Conservation (phyloP, 257 asterid species). For the Rubia yunnanensis region DNA sequence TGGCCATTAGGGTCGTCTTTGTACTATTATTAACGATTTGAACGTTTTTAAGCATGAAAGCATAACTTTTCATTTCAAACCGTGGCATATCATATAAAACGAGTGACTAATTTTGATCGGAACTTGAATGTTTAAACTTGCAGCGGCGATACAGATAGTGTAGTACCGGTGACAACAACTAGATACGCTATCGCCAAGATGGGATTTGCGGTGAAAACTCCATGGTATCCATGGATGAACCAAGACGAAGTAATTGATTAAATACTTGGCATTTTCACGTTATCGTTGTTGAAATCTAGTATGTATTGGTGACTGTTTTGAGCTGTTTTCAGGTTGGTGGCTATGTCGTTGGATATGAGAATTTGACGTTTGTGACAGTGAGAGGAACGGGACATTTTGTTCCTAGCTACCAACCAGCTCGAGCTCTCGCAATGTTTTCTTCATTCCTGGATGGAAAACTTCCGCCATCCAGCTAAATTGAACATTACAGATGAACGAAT, state of each 20-base stretch:
- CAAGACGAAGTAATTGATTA: constrained; percentile 6
- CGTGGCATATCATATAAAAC: too few species aligned
- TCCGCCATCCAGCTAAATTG: not conserved
- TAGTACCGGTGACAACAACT: constrained; percentile 9
- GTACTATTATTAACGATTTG: too few species aligned
- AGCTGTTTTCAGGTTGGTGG: constrained; percentile 26
- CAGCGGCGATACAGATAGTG: constrained; percentile 15
- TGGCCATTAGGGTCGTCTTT: too few species aligned
- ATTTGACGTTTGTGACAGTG: constrained; percentile 30
- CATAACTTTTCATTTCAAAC: too few species aligned
- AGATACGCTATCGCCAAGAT: constrained; percentile 5
- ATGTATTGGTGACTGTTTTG: not conserved
- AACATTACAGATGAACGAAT: not conserved
- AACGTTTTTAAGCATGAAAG: not conserved
- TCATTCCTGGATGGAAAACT: constrained; percentile 16
- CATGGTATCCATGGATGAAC: constrained; percentile 14
- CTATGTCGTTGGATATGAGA: constrained; percentile 25
- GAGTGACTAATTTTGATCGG: not conserved
- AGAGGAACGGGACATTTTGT: constrained; percentile 34
- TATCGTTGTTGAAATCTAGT: not conserved
- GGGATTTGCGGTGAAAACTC: not conserved
- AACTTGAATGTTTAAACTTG: not conserved
- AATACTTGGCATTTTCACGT: too few species aligned
- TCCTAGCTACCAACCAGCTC: constrained; percentile 28
- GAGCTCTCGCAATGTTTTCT: constrained; percentile 28